These are phyloP conservation scores for Exophiala oligosperma DNA, from an alignment of 2,329 filamentous ascomycete genomes.

Conservation along the genomic window DNA sequence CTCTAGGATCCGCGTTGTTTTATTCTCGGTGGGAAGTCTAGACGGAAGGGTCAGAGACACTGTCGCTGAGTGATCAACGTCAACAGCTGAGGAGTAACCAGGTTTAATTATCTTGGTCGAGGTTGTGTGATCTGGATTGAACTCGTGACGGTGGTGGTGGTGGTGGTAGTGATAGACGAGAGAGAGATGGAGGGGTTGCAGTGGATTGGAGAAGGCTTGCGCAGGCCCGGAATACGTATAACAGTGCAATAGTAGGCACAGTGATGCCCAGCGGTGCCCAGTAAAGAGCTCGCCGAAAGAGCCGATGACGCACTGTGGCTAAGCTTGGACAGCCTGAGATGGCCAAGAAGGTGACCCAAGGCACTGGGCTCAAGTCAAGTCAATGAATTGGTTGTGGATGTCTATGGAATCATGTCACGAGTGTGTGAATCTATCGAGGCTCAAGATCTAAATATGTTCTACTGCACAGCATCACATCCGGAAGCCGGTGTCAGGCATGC, in stretches of 20 bases:
- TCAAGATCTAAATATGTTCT: too few species aligned
- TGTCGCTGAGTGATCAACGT: background rate
- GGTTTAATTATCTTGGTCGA: too few species aligned
- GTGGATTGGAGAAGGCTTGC: slow-evolving; percentile 1
- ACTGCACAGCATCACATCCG: too few species aligned
- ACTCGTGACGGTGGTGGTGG: background rate
- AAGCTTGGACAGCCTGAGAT: background rate
- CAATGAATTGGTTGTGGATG: background rate
- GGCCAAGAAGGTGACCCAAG: background rate
- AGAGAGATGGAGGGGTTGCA: slow-evolving; percentile 2
- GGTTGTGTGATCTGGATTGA: background rate
- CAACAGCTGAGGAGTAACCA: background rate
- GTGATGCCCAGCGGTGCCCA: background rate
- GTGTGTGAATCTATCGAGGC: too few species aligned
- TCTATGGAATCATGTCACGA: background rate
- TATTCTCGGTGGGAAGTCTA: background rate
- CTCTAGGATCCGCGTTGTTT: background rate
- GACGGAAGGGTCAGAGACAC: background rate
- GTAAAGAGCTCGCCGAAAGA: background rate
- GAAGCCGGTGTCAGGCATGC: too few species aligned
- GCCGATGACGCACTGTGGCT: slow-evolving; percentile 1
- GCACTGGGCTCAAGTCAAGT: background rate
- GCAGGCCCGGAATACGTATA: background rate
- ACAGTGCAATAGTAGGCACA: too few species aligned
- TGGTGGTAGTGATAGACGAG: background rate